Evolutionary conservation across 1,284 basidiomycete species (phyloP), one percentile per base, ranked within the genome.

Genomic region (Tremellales sp.): DNA sequence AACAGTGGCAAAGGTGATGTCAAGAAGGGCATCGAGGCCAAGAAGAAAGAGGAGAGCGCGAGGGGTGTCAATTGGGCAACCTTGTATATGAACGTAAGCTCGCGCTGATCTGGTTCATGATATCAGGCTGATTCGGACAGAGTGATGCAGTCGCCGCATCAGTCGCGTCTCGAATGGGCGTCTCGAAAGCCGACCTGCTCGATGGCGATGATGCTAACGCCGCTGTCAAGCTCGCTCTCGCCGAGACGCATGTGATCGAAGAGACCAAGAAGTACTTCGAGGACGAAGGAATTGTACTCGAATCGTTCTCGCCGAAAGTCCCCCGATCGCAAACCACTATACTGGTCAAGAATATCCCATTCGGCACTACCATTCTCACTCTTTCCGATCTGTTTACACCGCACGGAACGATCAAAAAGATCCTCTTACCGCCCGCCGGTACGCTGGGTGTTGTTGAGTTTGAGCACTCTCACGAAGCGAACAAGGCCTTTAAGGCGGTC

Each of bases 291-390:
- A 77, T 81, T 46, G 68, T 76, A 6, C 62, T 81, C 29, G 76
- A 76, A 15, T 63, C 75, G 0, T 70, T 80, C 29, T 57, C 70
- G 6, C 63, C 79, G 2, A 75, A 76, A 0, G 80, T 83, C 2
- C 70, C 75, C 2, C 73, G 79, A 7, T 91, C 88, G 0, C 83
- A 88, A 61, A 93, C 89, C 0, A 84, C 81, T 40, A 85, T 97
- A 49, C 80, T 98, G 8, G 88, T 97, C 54, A 98, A 98, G 78
- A 97, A 98, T 74, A 92, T 98, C 40, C 93, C 94, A 0, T 96
- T 88, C 64, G 90, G 90, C 13, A 97, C 92, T 0, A 82, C 84
- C 1, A 75, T 78, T 0, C 81, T 83, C 11, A 82, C 87, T 54
- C 81, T 97, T 17, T 81, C 82, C 27, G 84, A 85, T 53, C 68